These are phyloP conservation scores for Diplodia corticola DNA, from an alignment of 2,329 filamentous ascomycete species.

Conservation along the genomic window DNA sequence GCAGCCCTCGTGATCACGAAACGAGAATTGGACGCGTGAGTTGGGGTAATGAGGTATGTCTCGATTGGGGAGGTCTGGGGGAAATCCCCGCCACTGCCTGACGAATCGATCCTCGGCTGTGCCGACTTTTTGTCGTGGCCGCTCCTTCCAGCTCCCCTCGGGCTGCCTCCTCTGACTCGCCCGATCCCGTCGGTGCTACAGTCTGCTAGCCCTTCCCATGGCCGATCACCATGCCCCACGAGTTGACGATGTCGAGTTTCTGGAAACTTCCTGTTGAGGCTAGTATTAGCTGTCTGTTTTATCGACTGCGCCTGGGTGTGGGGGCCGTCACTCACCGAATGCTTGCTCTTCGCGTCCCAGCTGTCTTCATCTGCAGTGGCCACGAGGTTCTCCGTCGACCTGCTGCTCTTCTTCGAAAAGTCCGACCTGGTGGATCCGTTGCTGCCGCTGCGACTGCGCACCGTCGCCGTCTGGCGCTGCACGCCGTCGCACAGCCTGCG, in stretches of 20 bases:
- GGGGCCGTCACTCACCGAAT: not conserved
- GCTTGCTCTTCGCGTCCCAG: slow-evolving; percentile 1
- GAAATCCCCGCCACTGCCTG: not conserved
- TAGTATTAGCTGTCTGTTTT: not conserved
- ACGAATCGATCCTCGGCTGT: slow-evolving; percentile 7
- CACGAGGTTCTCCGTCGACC: slow-evolving; percentile 11
- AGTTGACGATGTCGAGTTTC: not conserved
- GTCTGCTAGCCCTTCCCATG: not conserved
- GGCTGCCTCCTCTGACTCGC: not conserved
- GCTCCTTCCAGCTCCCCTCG: not conserved
- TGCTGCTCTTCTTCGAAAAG: not conserved
- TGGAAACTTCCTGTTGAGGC: slow-evolving; percentile 16
- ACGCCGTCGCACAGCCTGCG: slow-evolving; percentile 7
- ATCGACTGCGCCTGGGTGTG: not conserved
- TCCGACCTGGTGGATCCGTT: not conserved
- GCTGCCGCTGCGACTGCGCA: not conserved
- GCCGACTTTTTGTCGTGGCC: slow-evolving; percentile 7
- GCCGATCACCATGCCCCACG: not conserved
- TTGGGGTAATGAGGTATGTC: not conserved
- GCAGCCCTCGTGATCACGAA: not conserved
- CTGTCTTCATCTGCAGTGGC: not conserved
- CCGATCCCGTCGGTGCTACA: not conserved
- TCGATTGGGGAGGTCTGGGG: not conserved
- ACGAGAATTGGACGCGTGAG: not conserved
- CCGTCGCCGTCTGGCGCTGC: slow-evolving; percentile 1